A percentile compares a stretch with the other conserved stretches of the same genome.
These are phyloP conservation scores for Kluyveromyces siamensis DNA, from an alignment of 805 yeast species.

Conservation along the genomic window DNA sequence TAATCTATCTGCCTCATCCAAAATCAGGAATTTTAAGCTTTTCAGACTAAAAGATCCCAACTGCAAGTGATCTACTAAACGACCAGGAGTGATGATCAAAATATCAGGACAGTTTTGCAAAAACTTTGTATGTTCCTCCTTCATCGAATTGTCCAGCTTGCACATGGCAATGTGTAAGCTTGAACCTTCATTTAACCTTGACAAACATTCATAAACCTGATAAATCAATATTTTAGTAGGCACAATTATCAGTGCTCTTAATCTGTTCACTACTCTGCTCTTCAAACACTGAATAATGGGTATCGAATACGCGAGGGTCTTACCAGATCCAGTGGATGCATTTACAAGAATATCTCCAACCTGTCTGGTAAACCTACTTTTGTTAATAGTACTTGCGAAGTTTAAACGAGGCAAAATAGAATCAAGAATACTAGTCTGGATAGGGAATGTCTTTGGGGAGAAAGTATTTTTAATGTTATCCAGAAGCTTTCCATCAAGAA, in stretches of 20 bases:
- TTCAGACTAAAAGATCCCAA: conserved; percentile 36
- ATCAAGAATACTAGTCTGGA: conserved; percentile 25
- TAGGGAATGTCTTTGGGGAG: conserved; percentile 24
- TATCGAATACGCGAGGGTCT: conserved; percentile 78
- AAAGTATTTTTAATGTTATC: conserved; percentile 22
- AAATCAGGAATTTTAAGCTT: conserved; percentile 51
- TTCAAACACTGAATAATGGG: conserved; percentile 70
- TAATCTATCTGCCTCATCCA: conserved; percentile 77
- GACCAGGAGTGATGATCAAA: conserved; percentile 66
- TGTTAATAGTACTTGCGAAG: conserved; percentile 17
- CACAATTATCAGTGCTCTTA: conserved; percentile 70
- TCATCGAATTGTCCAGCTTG: conserved; percentile 48
- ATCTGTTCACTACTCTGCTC: conserved; percentile 55
- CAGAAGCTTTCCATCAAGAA: conserved; percentile 24
- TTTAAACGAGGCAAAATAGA: conserved; percentile 20
- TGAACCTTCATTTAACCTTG: conserved; percentile 55
- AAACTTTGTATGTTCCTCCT: conserved; percentile 54
- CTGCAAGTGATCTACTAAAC: conserved; percentile 66
- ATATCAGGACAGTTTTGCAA: conserved; percentile 49
- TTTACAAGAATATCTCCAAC: conserved; percentile 78
- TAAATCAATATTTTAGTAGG: conserved; percentile 84
- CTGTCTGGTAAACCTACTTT: conserved; percentile 39
- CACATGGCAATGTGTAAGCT: conserved; percentile 44
- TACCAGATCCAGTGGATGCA: conserved; percentile 95
- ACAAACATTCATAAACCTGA: conserved; percentile 68